A percentile compares a stretch with the other conserved stretches of the same genome.
Conservation (phyloP, 192 early-diverging fungal species). For the Backusella tarrabulga region DNA sequence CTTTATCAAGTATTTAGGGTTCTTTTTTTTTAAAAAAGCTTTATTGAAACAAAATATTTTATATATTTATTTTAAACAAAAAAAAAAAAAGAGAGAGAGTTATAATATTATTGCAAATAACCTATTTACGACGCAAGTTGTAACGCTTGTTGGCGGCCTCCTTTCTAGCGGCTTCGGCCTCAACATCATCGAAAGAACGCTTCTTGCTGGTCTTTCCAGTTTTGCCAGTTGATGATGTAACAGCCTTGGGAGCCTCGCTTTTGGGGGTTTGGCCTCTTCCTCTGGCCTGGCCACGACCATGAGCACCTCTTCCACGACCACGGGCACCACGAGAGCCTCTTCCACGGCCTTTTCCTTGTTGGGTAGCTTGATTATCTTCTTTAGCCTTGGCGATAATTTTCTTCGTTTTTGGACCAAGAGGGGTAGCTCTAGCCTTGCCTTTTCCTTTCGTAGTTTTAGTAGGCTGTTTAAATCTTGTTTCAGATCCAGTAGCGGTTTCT, state of each 20-base stretch:
- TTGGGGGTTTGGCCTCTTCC: background rate
- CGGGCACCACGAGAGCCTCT: background rate
- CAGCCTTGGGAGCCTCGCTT: background rate
- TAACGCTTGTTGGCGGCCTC: background rate
- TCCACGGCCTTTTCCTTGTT: background rate
- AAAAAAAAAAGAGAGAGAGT: too few relatives aligned
- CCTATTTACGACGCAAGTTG: background rate
- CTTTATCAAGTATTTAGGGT: too few relatives aligned
- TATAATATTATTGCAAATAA: background rate
- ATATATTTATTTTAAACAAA: too few relatives aligned
- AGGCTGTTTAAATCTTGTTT: background rate
- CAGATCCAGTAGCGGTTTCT: too few relatives aligned
- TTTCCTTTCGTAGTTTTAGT: background rate
- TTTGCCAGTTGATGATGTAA: background rate
- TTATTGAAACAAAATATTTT: too few relatives aligned
- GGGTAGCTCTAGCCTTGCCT: background rate
- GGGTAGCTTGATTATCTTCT: background rate
- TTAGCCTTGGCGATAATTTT: background rate
- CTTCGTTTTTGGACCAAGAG: background rate
- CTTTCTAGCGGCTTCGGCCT: background rate
- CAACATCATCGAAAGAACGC: background rate
- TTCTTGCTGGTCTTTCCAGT: background rate
- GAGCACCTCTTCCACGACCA: background rate
- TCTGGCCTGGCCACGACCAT: background rate
- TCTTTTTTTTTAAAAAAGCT: too few relatives aligned